These are phyloP conservation scores for Collybia mongolica DNA, from an alignment of 768 basidiomycete genomes.

Conservation along the genomic window DNA sequence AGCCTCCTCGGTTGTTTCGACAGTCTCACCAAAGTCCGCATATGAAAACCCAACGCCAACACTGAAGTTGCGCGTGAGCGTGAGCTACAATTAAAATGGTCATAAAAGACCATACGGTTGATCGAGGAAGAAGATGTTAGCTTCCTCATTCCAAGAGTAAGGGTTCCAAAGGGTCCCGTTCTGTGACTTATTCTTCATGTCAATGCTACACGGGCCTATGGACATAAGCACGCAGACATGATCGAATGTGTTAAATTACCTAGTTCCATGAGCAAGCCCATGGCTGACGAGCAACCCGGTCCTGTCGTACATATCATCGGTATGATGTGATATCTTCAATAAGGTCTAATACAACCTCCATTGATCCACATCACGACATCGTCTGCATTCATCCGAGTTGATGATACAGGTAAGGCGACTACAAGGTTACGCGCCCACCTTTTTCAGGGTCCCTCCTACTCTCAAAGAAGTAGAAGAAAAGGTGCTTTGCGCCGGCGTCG, in stretches of 20 bases:
- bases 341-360: constrained; percentile 34
- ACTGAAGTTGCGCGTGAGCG: constrained; percentile 23
- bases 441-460: constrained; percentile 55
- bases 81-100: neutral
- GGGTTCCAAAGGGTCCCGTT: constrained; percentile 67
- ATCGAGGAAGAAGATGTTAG: constrained; percentile 72
- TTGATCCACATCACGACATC: constrained; percentile 75
- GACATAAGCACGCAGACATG: neutral
- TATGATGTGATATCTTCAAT: too few relatives aligned
- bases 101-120: constrained; percentile 41
- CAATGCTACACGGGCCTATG: constrained; percentile 48
- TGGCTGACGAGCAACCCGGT: constrained; percentile 50
- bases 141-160: constrained; percentile 62
- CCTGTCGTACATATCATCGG: constrained; percentile 32
- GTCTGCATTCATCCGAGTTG: constrained; percentile 29
- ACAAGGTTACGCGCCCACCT: constrained; percentile 36
- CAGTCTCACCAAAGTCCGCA: constrained; percentile 63
- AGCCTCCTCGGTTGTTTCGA: constrained; percentile 79
- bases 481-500: constrained; percentile 53
- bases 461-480: constrained; percentile 80
- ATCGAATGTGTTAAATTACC: constrained; percentile 26
- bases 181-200: constrained; percentile 49
- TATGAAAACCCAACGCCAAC: constrained; percentile 75
- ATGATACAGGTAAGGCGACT: neutral
- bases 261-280: constrained; percentile 71